These are phyloP conservation scores for Rhizophagus sp. DNA, from an alignment of 192 early-diverging fungal species.

Conservation along the genomic window DNA sequence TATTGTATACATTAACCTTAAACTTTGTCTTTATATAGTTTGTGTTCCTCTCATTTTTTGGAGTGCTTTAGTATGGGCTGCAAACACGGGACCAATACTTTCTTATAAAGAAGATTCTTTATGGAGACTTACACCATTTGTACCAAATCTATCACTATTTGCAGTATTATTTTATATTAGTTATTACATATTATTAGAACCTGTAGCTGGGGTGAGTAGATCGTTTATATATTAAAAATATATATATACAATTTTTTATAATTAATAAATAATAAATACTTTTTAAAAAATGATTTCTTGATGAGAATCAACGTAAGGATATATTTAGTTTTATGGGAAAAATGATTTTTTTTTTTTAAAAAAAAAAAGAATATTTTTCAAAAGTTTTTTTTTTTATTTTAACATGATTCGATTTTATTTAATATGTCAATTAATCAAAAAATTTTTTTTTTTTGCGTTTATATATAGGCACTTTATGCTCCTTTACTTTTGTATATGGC, in stretches of 20 bases:
- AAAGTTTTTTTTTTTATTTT: not conserved
- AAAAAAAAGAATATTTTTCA: conserved; percentile 24
- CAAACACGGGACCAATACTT: conserved; percentile 48
- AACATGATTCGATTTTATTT: not conserved
- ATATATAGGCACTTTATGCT: conserved; percentile 44
- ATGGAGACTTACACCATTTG: conserved; percentile 27
- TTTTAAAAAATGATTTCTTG: too few species aligned
- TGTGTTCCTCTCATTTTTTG: conserved; percentile 93
- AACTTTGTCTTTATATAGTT: conserved; percentile 43
- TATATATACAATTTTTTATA: not conserved
- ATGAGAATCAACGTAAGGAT: too few species aligned
- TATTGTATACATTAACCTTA: not conserved
- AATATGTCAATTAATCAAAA: not conserved
- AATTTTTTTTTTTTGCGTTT: not conserved
- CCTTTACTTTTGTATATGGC: conserved; percentile 65
- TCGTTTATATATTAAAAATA: not conserved
- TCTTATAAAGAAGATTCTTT: conserved; percentile 19
- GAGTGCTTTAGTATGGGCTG: conserved; percentile 66
- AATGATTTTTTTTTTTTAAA: not conserved
- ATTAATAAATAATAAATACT: too few species aligned
- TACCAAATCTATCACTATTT: conserved; percentile 60
- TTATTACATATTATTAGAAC: conserved; percentile 84
- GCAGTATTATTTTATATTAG: conserved; percentile 54
- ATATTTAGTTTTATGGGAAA: too few species aligned
- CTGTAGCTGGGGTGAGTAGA: conserved; percentile 61